phyloP scores from a whole-genome alignment of 2,329 filamentous ascomycete genomes.

The Xylariaceae sp. region DNA sequence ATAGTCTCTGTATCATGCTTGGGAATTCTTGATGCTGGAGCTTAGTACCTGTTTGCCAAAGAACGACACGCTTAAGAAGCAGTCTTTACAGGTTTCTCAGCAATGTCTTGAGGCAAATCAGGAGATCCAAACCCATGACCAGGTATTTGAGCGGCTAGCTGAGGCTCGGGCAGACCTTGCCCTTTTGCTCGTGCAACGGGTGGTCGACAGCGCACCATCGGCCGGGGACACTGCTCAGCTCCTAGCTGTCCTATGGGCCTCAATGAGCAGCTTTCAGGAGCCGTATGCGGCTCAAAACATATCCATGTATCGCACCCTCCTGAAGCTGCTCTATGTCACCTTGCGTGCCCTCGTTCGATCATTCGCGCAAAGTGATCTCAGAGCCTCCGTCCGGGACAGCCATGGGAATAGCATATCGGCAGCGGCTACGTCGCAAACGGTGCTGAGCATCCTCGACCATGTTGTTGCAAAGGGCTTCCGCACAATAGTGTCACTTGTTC shows the following conservation, averaged over 20 bases:
- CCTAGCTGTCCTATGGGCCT: conserved; percentile 41
- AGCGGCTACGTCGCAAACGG: conserved; percentile 46
- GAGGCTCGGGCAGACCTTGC: conserved; percentile 72
- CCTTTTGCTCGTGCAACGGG: conserved; percentile 71
- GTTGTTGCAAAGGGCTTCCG: conserved; percentile 79
- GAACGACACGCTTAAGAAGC: conserved; percentile 50
- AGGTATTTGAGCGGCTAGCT: conserved; percentile 73
- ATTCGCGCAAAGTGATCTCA: conserved; percentile 12
- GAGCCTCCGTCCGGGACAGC: conserved; percentile 18
- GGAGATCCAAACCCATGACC: conserved; percentile 62
- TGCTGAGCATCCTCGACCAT: conserved; percentile 72
- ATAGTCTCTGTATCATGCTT: conserved; percentile 74
- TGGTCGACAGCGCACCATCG: conserved; percentile 52
- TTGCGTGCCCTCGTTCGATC: conserved; percentile 56
- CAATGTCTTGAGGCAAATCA: conserved; percentile 76
- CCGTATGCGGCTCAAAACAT: conserved; percentile 45
- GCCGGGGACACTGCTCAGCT: conserved; percentile 45
- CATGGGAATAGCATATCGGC: conserved; percentile 27
- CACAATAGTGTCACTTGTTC: conserved; percentile 70
- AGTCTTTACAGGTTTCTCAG: conserved; percentile 66
- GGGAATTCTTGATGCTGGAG: conserved; percentile 82
- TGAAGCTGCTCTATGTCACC: conserved; percentile 78
- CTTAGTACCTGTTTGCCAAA: conserved; percentile 59
- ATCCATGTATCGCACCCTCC: conserved; percentile 72
- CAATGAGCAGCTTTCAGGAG: conserved; percentile 46